These are phyloP conservation scores for Nyctanthes arbortristis DNA, from an alignment of 257 asterid species.

Conservation along the genomic window DNA sequence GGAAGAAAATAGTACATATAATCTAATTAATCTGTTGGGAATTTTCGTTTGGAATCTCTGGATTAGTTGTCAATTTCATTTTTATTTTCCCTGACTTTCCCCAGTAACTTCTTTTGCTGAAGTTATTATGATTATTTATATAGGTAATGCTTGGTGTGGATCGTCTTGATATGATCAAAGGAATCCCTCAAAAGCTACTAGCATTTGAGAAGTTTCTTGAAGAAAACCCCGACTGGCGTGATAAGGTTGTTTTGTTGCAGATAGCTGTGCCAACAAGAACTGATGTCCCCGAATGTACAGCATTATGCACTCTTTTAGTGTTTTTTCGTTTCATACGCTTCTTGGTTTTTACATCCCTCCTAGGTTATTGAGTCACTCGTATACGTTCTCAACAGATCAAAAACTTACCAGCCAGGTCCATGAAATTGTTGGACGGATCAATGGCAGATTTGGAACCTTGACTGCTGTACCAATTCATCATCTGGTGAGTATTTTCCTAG, in stretches of 20 bases:
- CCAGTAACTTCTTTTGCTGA: conserved; percentile 8
- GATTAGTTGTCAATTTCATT: conserved; percentile 8
- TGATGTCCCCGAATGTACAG: conserved; percentile 92
- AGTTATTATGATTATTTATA: conserved; percentile 10
- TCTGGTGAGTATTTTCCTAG: conserved; percentile 62
- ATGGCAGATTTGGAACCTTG: conserved; percentile 92
- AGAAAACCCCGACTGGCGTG: conserved; percentile 76
- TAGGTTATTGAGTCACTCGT: conserved; percentile 24
- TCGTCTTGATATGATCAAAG: conserved; percentile 97
- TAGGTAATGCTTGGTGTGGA: conserved; percentile 98
- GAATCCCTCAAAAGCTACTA: conserved; percentile 89
- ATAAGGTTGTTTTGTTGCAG: conserved; percentile 91
- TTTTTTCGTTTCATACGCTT: conserved; percentile 8
- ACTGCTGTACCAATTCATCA: conserved; percentile 95
- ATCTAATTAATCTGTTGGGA: too few species aligned
- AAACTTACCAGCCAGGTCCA: conserved; percentile 98
- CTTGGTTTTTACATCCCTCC: conserved; percentile 2
- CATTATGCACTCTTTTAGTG: conserved; percentile 25
- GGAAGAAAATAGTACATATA: too few species aligned
- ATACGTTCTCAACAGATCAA: conserved; percentile 58
- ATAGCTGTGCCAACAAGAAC: conserved; percentile 98
- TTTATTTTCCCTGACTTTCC: neutral
- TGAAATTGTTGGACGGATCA: conserved; percentile 98
- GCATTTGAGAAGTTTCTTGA: conserved; percentile 95
- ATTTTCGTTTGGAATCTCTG: neutral